Evolutionary conservation across 371 early-diverging fungal species (phyloP), one percentile per base, ranked within the genome.

Genomic region (Rhizopus delemar): DNA sequence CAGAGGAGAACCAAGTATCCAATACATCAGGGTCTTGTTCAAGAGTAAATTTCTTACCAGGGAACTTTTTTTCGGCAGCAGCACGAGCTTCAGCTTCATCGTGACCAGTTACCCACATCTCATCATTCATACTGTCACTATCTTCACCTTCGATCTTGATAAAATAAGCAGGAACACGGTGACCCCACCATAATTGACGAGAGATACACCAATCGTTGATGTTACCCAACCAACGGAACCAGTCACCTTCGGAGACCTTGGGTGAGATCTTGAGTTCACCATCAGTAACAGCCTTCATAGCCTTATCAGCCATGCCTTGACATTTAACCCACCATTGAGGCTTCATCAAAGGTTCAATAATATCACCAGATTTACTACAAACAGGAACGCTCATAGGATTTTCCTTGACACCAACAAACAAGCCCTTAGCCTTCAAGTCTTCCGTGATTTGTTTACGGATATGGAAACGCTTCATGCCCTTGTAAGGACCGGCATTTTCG

Each of bases 171-270:
- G 99, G 99, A 15, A 99, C 85, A 71, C 95, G 90, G 74, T 99
- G 99, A 41, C 99, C 99, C 99, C 99, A 99, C 99, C 99, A 99
- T 51, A 99, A 83, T 83, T 99, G 99, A 67, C 99, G 93, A 7
- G 97, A 97, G 53, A 97, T 90, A 74, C 98, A 99, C 99, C 99
- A 79, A 38, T 79, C 79, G 66, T 95, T 92, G 63, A 95, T 95
- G 78, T 94, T 93, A 46, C 86, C 91, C 63, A 99, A 84, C 99
- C 99, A 99, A 57, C 88, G 82, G 88, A 93, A 94, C 96, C 95
- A 99, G 45, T 95, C 96, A 59, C 84, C 90, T 69, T 96, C 94
- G 6, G 95, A 92, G 8, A 89, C 82, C 74, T 87, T 85, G 50
- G 99, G 99, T 36, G 78, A 65, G 65, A 99, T 98, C 67, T 87